Base-by-base conservation (phyloP, 495 filamentous ascomycete genomes). In the Xylaria palmicola region DNA sequence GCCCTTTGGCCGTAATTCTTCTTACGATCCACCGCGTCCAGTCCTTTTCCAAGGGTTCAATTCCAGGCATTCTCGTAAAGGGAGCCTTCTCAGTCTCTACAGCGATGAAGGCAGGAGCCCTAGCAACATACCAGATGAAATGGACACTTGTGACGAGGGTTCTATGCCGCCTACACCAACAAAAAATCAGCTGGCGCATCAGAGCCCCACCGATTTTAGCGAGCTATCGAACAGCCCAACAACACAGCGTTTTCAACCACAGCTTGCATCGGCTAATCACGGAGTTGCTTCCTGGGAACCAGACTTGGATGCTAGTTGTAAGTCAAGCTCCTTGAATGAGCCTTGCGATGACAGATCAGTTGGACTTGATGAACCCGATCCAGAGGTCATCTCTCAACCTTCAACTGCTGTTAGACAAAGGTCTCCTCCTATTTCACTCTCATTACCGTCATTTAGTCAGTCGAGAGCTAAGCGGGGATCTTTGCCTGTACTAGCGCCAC, bases 161-260 rank as follows among this genome's bases (percentile, higher is more conserved):
- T 90, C 96, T 20, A 75, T 95, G 24, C 93, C 93, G 22, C 92
- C 93, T 9, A 98, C 94, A 10, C 94, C 94, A 2, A 98, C 95
- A 1, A 98, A 96, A 74, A 67, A 75, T 66, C 67, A 70, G 62
- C 22, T 60, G 64, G 13, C 63, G 32, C 59, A 51, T 22, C 60
- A 59, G 56, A 63, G 37, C 45, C 60, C 59, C 19, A 65, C 48
- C 59, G 61, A 47, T 26, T 48, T 67, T 19, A 63, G 64, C 22
- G 65, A 65, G 48, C 67, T 72, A 2, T 71, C 72, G 20, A 63
- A 60, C 30, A 73, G 68, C 44, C 72, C 70, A 17, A 74, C 60
- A 9, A 47, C 60, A 24, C 64, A 67, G 3, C 70, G 71, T 47
- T 49, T 65, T n/a, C 68, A 74, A 32, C 53, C 73, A 20, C 50